A percentile compares a stretch with the other conserved stretches of the same genome.
phyloP scores from a whole-genome alignment of 352 stramenopile species.

The Plasmopara muralis region DNA sequence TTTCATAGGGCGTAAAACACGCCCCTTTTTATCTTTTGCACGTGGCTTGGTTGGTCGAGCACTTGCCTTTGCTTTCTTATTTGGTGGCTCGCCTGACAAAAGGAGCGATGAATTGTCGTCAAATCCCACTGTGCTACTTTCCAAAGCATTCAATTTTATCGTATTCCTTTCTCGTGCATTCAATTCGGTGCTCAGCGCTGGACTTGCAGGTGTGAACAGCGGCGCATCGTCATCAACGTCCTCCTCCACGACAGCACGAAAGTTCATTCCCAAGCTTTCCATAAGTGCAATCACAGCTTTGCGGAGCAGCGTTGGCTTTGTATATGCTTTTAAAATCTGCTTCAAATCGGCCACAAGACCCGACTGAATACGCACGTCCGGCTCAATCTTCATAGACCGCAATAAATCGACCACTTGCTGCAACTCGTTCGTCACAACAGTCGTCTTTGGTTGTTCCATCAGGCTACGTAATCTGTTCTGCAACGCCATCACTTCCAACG shows the following conservation, averaged over 20 bases:
- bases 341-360: slow-evolving; percentile 69
- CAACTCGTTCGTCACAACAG: slow-evolving; percentile 53
- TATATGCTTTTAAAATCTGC: slow-evolving; percentile 68
- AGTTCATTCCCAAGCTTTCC: slow-evolving; percentile 64
- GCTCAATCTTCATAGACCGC: slow-evolving; percentile 63
- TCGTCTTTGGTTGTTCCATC: slow-evolving; percentile 45
- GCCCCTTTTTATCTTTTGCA: slow-evolving; percentile 59
- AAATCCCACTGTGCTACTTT: slow-evolving; percentile 12
- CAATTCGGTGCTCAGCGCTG: slow-evolving; percentile 28
- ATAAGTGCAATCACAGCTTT: slow-evolving; percentile 63
- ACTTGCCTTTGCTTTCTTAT: slow-evolving; percentile 30
- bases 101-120: slow-evolving; percentile 23
- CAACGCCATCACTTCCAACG: slow-evolving; percentile 53
- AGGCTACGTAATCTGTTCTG: slow-evolving; percentile 66
- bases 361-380: slow-evolving; percentile 45
- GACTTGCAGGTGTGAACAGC: slow-evolving; percentile 15
- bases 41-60: slow-evolving; percentile 22
- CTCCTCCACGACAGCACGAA: slow-evolving; percentile 39
- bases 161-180: slow-evolving; percentile 19
- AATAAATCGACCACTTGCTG: slow-evolving; percentile 80
- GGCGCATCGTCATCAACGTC: slow-evolving; percentile 38
- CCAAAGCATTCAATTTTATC: slow-evolving; percentile 12
- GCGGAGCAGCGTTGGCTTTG: slow-evolving; percentile 70
- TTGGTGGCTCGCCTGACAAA: slow-evolving; percentile 16
- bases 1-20: slow-evolving; percentile 75